phyloP scores from a whole-genome alignment of 495 filamentous ascomycete genomes.

The Neurospora sp. region DNA sequence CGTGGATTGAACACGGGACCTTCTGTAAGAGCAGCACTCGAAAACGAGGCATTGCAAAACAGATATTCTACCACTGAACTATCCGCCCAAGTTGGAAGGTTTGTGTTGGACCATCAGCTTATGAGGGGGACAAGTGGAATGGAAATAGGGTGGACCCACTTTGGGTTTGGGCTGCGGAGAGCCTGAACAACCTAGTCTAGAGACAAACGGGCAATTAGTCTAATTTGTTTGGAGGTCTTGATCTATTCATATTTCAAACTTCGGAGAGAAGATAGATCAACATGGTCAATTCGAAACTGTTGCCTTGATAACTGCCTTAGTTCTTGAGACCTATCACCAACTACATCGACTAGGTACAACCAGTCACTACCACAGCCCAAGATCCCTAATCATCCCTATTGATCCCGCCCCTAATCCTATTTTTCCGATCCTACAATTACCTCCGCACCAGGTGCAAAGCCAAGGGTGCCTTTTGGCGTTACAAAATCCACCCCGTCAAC shows the following conservation, averaged over 20 bases:
- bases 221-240: no score
- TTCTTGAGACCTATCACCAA: no score
- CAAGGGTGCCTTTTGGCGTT: not conserved
- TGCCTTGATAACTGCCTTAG: no score
- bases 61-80: not conserved
- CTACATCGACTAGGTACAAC: not conserved
- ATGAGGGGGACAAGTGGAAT: no score
- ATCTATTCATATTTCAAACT: no score
- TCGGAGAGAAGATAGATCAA: no score
- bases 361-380: not conserved
- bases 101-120: not conserved
- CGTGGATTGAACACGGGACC: not conserved
- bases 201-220: no score
- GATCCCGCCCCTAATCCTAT: not conserved
- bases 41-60: not conserved
- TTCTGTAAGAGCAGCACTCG: not conserved
- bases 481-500: not conserved
- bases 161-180: no score
- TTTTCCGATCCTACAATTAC: not conserved
- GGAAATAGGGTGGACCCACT: no score
- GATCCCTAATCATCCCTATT: not conserved
- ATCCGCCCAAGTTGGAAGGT: not conserved
- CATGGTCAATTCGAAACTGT: no score
- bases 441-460: not conserved
- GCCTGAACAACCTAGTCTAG: no score